Evolutionary conservation across 495 filamentous ascomycete species (phyloP), one percentile per base, ranked within the genome.

Genomic region (Xylaria sp.): DNA sequence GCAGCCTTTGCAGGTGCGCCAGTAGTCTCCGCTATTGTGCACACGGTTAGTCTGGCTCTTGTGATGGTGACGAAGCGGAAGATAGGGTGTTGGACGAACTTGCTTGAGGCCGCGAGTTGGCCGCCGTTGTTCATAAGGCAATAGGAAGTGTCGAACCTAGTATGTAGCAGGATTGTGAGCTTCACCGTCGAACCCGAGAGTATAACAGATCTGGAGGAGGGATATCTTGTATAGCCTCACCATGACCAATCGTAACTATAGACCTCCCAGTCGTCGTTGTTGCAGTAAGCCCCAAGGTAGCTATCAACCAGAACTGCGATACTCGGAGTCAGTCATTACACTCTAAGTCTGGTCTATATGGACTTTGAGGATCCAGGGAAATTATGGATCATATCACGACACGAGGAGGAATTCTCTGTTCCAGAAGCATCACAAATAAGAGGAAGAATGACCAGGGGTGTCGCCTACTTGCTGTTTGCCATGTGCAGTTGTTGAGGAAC

Each of bases 201-300:
- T 12, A n/a, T n/a, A 14, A 55, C 21, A 31, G 15, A 44, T 9
- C 5, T 14, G 29, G 5, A 59, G 52, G 21, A 3, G 52, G 21
- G 50, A 19, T 21, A 26, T 5, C 55, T 1, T 29, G 15, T 55
- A 26, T 29, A 37, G 53, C 44, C 71, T 74, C 66, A 77, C 78
- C 78, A 79, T 31, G 78, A 71, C 78, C 78, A 79, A 64, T 79
- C 76, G 50, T 79, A 79, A 53, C 71, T 75, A 31, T 71, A 79
- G 21, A 52, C 19, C 3, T 64, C 70, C 74, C 74, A 76, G 72
- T 78, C 67, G 44, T 76, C 68, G 66, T 79, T 77, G 35, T 78
- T 72, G 71, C 78, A 79, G 61, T 79, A 79, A 57, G 77, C 72
- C 31, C 78, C 78, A 7, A 79, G 73, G 57, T 72, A 77, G 26